Evolutionary conservation across 2,329 filamentous ascomycete genomes (phyloP).

Genomic region (Endoconidiophora polonica): DNA sequence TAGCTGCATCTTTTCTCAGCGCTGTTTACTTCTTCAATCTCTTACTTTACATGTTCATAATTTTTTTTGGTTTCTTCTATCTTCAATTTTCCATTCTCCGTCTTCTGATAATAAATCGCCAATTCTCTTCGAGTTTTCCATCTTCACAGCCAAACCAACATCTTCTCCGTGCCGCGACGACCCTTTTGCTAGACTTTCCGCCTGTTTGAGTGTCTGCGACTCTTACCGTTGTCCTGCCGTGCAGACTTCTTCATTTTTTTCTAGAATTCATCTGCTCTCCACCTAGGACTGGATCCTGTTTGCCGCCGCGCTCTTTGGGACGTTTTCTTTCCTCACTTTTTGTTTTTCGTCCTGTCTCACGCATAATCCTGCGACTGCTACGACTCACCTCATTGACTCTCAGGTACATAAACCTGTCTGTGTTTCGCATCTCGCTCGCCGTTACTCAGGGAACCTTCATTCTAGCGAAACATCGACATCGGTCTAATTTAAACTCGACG

Average conservation of each 20-base stretch:
- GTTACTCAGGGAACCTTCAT: conserved; percentile 1
- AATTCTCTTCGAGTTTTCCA: no score
- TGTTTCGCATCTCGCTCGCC: conserved; percentile 3
- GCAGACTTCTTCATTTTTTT: neutral
- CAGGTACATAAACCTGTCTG: conserved; percentile 1
- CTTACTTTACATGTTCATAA: neutral
- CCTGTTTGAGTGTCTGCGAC: neutral
- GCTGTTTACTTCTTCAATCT: neutral
- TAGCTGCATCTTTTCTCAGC: no score
- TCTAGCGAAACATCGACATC: neutral
- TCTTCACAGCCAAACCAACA: neutral
- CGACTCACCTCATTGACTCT: neutral
- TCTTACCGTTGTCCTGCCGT: neutral
- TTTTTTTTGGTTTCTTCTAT: neutral
- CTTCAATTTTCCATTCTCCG: neutral
- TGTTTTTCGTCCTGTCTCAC: neutral
- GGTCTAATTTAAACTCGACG: neutral
- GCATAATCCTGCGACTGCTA: neutral
- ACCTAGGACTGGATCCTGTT: neutral
- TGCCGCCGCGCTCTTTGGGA: neutral
- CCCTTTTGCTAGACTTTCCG: neutral
- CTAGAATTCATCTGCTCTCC: neutral
- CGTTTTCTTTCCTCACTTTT: neutral
- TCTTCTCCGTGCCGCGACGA: neutral
- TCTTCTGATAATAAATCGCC: neutral